These are phyloP conservation scores for Starmerella potacharoeniae DNA, from an alignment of 805 yeast species.

Conservation along the genomic window DNA sequence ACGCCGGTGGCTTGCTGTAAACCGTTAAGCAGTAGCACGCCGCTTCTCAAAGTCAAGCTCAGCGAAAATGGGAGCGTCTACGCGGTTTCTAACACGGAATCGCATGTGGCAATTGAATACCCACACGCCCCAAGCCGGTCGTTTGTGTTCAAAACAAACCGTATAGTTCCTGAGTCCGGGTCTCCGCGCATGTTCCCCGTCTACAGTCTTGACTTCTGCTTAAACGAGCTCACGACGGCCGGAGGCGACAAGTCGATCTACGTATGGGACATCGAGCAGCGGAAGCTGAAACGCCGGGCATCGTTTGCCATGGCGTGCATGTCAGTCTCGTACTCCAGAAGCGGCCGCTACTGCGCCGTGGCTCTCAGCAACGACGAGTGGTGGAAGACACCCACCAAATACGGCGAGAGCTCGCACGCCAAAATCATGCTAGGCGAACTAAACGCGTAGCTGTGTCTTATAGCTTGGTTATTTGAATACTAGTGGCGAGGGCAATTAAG, in stretches of 20 bases:
- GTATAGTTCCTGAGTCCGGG: not conserved
- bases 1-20: not conserved
- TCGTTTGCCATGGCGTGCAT: conserved; percentile 12
- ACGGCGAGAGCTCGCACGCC: not conserved
- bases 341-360: conserved; percentile 6
- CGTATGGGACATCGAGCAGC: conserved; percentile 11
- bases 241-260: conserved; percentile 11
- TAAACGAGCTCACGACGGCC: conserved; percentile 4
- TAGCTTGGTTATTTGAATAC: too few relatives aligned
- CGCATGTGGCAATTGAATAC: conserved; percentile 10
- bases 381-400: conserved; percentile 6
- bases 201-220: conserved; percentile 4
- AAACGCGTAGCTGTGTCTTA: too few relatives aligned
- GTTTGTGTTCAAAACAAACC: conserved; percentile 10
- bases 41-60: not conserved
- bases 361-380: conserved; percentile 15
- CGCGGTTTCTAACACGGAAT: conserved; percentile 9
- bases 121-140: not conserved
- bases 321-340: conserved; percentile 8
- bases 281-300: not conserved
- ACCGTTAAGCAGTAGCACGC: not conserved
- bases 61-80: not conserved
- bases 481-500: too few relatives aligned
- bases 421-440: conserved; percentile 2
- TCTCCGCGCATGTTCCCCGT: conserved; percentile 7